Evolutionary conservation across 2,329 filamentous ascomycete species (phyloP).

Genomic region (Sporothrix phasma): DNA sequence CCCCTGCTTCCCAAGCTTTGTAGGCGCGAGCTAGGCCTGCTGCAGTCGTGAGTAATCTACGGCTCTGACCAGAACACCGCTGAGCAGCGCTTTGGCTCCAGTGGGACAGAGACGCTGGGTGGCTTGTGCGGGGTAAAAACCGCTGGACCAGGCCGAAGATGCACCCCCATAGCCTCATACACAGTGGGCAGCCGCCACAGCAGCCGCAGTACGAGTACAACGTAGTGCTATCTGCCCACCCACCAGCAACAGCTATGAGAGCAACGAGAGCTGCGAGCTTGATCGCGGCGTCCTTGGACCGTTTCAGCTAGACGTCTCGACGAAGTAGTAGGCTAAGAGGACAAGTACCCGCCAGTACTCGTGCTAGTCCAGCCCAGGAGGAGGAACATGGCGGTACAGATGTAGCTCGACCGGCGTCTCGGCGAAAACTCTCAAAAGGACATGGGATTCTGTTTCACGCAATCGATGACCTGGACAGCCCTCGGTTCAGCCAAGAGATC

Average conservation of each 20-base stretch:
- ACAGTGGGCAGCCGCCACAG: background rate
- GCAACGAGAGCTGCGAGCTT: background rate
- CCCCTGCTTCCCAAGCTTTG: background rate
- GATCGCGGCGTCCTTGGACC: background rate
- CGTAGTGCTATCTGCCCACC: background rate
- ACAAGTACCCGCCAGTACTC: background rate
- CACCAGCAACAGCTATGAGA: background rate
- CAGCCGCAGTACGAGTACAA: no score
- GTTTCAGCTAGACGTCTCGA: background rate
- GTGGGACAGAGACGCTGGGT: background rate
- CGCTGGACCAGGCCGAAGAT: background rate
- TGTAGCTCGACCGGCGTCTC: background rate
- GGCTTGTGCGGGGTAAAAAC: constrained; percentile 4
- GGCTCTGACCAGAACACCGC: no score
- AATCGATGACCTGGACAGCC: background rate
- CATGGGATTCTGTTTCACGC: background rate
- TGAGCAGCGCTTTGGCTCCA: background rate
- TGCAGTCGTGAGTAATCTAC: no score
- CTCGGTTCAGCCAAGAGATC: background rate
- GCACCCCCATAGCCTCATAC: no score
- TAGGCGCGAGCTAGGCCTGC: background rate
- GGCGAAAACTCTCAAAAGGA: background rate
- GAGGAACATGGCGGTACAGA: background rate
- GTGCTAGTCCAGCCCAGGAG: background rate
- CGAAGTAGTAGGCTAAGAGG: background rate